A percentile compares a stretch with the other conserved stretches of the same genome.
Evolutionary conservation across 2,329 filamentous ascomycete species (phyloP).

Genomic region (Aspergillus neoniger): DNA sequence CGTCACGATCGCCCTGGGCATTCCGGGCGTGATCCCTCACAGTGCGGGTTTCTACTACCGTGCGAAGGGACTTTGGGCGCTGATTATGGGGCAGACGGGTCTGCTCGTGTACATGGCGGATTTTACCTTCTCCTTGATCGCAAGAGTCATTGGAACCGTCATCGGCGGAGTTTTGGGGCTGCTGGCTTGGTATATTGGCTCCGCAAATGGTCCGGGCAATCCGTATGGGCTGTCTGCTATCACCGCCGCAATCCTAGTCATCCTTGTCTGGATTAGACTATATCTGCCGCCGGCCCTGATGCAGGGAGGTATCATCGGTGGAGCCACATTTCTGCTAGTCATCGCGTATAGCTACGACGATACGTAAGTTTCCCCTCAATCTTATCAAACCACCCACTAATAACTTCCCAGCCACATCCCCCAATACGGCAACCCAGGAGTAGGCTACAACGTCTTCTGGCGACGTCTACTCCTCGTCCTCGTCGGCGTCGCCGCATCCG

Average conservation of each 20-base stretch:
- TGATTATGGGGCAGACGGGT: constrained; percentile 55
- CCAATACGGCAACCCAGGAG: constrained; percentile 50
- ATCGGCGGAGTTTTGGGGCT: constrained; percentile 52
- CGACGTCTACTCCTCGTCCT: constrained; percentile 48
- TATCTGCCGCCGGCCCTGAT: constrained; percentile 35
- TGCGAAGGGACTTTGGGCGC: constrained; percentile 55
- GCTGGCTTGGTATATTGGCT: constrained; percentile 55
- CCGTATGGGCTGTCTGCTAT: constrained; percentile 53
- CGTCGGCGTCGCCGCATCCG: constrained; percentile 47
- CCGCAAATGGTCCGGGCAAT: constrained; percentile 52
- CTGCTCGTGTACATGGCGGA: constrained; percentile 55
- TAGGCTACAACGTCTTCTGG: constrained; percentile 54
- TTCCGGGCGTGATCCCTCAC: constrained; percentile 47
- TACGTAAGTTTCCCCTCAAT: constrained; percentile 29
- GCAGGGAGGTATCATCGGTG: constrained; percentile 41
- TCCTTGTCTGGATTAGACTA: constrained; percentile 40
- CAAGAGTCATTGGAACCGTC: constrained; percentile 48
- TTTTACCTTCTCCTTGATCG: constrained; percentile 51
- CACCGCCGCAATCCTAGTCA: constrained; percentile 32
- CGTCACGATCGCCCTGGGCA: constrained; percentile 48
- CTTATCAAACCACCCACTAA: background rate
- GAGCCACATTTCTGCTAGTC: constrained; percentile 49
- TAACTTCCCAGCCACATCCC: constrained; percentile 38
- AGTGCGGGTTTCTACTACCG: constrained; percentile 55
- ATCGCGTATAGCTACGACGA: constrained; percentile 53